These are phyloP conservation scores for Volvox africanus DNA, from an alignment of 139 green algal species.

Conservation along the genomic window DNA sequence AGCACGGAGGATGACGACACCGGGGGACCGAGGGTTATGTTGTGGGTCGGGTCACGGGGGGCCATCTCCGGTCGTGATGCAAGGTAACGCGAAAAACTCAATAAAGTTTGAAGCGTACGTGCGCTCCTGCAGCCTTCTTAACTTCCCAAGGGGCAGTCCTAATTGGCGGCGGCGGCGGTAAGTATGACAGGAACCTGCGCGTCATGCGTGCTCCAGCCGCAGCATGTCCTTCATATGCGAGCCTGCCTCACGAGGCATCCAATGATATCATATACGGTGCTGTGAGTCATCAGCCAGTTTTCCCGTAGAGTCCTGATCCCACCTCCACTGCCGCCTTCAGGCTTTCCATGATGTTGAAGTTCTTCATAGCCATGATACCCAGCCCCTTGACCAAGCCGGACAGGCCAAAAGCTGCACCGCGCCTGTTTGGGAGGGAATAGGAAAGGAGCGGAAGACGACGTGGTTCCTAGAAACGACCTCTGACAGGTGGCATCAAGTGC, in stretches of 20 bases:
- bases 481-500: too few relatives aligned
- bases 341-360: conserved; percentile 90
- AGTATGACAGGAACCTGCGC: too few relatives aligned
- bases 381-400: conserved; percentile 94
- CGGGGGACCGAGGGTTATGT: not conserved
- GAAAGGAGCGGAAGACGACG: not conserved
- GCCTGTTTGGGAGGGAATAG: conserved; percentile 53
- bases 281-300: too few relatives aligned
- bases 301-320: not conserved
- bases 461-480: too few relatives aligned
- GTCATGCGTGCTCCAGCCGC: too few relatives aligned
- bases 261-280: too few relatives aligned
- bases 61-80: not conserved
- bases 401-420: conserved; percentile 94
- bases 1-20: not conserved
- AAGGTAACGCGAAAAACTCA: not conserved
- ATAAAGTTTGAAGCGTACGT: not conserved
- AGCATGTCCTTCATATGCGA: too few relatives aligned
- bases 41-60: not conserved
- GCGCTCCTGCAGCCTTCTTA: too few relatives aligned
- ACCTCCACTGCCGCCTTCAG: conserved; percentile 84
- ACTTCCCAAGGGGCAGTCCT: too few relatives aligned
- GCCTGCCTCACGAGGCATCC: too few relatives aligned
- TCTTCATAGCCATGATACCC: conserved; percentile 88
- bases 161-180: too few relatives aligned